A percentile compares a stretch with the other conserved stretches of the same genome.
Conservation (phyloP, 257 asterid genomes). For the Penstemon davidsonii region DNA sequence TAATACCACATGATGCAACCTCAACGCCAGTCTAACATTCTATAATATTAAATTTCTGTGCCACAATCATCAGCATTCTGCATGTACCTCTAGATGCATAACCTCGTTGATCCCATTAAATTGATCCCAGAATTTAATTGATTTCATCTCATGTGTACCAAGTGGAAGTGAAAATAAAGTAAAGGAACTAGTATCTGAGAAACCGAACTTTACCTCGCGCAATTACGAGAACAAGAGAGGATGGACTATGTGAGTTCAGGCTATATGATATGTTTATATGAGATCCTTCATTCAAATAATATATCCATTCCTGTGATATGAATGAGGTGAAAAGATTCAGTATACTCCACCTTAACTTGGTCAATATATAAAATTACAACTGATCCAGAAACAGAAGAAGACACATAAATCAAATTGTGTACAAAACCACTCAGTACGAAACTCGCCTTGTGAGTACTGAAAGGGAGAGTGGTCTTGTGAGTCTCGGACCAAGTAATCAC, state of each 20-base stretch:
- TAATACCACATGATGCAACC: background rate
- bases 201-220: constrained; percentile 56
- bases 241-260: constrained; percentile 41
- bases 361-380: constrained; percentile 5
- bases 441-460: constrained; percentile 64
- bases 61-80: constrained; percentile 5
- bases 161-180: constrained; percentile 13
- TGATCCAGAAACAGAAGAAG: constrained; percentile 16
- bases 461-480: constrained; percentile 49
- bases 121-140: background rate
- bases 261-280: constrained; percentile 56
- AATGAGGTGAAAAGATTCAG: constrained; percentile 9
- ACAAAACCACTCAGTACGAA: constrained; percentile 12
- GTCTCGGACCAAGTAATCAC: constrained; percentile 55
- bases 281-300: constrained; percentile 76
- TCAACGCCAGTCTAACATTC: background rate
- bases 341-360: constrained; percentile 18
- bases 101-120: background rate
- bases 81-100: constrained; percentile 4
- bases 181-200: constrained; percentile 14
- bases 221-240: constrained; percentile 59
- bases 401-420: constrained; percentile 7
- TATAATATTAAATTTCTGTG: background rate
- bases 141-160: constrained; percentile 7
- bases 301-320: constrained; percentile 69